Base-by-base conservation (phyloP, 1,284 basidiomycete species). In the Pyrrhoderma lamaoense region DNA sequence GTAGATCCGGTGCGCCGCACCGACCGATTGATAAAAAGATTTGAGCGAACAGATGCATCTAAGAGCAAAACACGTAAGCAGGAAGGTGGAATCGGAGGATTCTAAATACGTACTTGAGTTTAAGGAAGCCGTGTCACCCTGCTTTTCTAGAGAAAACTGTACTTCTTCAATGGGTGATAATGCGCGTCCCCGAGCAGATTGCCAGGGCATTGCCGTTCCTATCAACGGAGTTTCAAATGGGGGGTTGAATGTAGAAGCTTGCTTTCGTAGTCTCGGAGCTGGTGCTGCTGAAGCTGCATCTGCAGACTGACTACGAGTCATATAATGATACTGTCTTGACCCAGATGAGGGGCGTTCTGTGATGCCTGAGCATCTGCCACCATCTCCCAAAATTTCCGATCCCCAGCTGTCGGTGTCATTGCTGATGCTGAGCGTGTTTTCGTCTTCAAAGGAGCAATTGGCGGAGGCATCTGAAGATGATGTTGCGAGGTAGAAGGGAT, bases 231-330 rank as follows among this genome's bases (percentile, higher is more conserved):
- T 34, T 13, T 42, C 36, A 18, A 38, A 53, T 8, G 39, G 23
- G 3, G 47, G 38, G 18, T 34, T 45, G 21, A 49, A 49, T 18
- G 52, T 44, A 16, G 52, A 40, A 16, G 38, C 45, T 13, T 48
- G 47, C 42, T 49, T 53, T 18, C 22, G 47, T 40, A 49, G 23
- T 36, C 45, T 49, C 2, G 46, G 46, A 3, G 52, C 42, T 16
- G 23, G 39, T 40, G 47, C 44, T 18, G 38, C 27, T n/a, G 44
- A 22, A 11, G 39, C 49, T 1, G 49, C 49, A 21, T 37, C 46
- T n/a, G 36, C 42, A 23, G 54, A 56, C 22, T 56, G 54, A 38
- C 54, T 56, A 19, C 54, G 54, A 18, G 54, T 56, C 27, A 56
- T 22, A 37, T 56, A 56, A 36, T 56, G 54, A 42, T 52, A 44